Percentiles rank a stretch among this genome's conserved stretches.
These are phyloP conservation scores for Citrus hindsii DNA, from an alignment of 345 rosid species.

Conservation along the genomic window DNA sequence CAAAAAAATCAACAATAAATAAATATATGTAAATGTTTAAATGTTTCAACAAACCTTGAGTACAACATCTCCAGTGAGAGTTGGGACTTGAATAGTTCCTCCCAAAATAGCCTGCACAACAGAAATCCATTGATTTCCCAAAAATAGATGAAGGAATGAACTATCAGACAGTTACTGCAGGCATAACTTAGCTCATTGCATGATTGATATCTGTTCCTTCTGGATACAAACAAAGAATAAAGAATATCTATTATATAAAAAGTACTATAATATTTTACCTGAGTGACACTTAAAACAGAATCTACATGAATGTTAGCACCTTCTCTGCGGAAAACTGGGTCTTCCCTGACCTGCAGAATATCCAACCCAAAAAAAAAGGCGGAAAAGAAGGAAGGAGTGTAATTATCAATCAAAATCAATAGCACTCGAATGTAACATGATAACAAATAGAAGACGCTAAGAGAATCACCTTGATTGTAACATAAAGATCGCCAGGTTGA, in stretches of 20 bases:
- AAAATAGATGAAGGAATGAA: background rate
- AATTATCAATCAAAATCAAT: background rate
- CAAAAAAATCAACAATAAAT: constrained; percentile 6
- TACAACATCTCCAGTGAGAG: constrained; percentile 96
- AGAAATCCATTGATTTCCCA: constrained; percentile 2
- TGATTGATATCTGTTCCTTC: background rate
- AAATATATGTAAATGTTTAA: background rate
- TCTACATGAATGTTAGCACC: constrained; percentile 90
- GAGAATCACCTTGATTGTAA: constrained; percentile 61
- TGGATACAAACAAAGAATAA: background rate
- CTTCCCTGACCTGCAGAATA: constrained; percentile 68
- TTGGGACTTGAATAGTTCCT: constrained; percentile 96
- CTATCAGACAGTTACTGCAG: background rate
- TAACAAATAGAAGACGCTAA: background rate
- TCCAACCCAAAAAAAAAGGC: background rate
- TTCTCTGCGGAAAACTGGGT: constrained; percentile 94
- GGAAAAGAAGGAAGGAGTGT: background rate
- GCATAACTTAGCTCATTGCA: background rate
- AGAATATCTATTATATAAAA: background rate
- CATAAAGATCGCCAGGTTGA: constrained; percentile 95
- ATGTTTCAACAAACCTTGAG: constrained; percentile 61
- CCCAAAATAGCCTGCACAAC: constrained; percentile 87
- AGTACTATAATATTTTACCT: constrained; percentile 42
- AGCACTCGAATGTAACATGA: background rate
- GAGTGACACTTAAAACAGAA: constrained; percentile 69